Evolutionary conservation across 1,284 basidiomycete genomes (phyloP), one percentile per base, ranked within the genome.

Genomic region (Tremellales sp.): DNA sequence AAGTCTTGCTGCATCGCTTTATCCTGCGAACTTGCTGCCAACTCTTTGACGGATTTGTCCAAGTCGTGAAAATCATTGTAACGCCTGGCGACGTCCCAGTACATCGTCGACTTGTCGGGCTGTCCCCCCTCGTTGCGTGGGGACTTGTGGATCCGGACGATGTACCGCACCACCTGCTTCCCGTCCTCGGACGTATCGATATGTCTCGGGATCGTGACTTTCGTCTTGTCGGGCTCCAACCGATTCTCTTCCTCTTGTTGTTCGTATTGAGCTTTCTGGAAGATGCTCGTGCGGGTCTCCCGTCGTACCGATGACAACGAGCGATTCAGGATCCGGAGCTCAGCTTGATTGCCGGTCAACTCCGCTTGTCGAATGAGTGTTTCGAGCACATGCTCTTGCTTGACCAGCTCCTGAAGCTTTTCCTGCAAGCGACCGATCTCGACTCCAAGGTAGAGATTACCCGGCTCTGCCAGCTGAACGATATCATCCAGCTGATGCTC

Each of bases 21-120:
- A 40, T 54, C 54, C 5, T 51, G 46, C 36, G 27, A 45, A 35
- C 7, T 31, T 1, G 27, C 45, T 10, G 60, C 66, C 63, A 61
- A 65, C 3, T 70, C 70, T 31, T 52, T 82, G 42, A 98, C 74
- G 50, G 84, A 83, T 58, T 84, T 86, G 67, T 97, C 89, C 79
- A 97, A 84, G 46, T 81, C 83, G 62, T 86, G 81, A 70, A 98
- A 98, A 68, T 97, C 93, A 68, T 90, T 96, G 70, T 96, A 98
- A 53, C 94, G 78, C 56, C 92, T 78, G 4, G 89, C 85, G 2
- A 97, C 85, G 97, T 2, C 88, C 88, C 1, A 86, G 85, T 1
- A 82, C 76, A 62, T 85, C 83, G 42, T 79, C 81, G 3, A 85
- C 88, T 21, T 21, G n/a, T n/a, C n/a, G n/a, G n/a, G n/a, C n/a